Evolutionary conservation across 83 land plant species (phyloP), one percentile per base, ranked within the genome.

Genomic region (Picea engelmannii): DNA sequence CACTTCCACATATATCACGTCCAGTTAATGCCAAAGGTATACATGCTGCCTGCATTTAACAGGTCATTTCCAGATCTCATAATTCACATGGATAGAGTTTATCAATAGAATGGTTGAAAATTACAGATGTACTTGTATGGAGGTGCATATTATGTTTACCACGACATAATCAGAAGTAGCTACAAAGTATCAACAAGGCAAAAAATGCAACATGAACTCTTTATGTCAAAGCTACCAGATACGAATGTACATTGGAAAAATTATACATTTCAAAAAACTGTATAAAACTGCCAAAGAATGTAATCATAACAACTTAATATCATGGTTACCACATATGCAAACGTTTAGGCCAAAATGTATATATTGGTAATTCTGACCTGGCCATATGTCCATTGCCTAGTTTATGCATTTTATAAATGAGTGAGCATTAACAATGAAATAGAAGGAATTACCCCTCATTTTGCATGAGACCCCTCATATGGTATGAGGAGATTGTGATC

Each of bases 1-100:
- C 98, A 90, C 98, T 97, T n/a, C 96, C 99, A 86, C 99, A 97
- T 8, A 95, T 97, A 85, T 97, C 99, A 2, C 99, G 93, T 27
- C 99, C 98, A 24, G 92, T 85, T 78, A 97, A 82, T 27, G 99
- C 98, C 74, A 97, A 75, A 0, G 98, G 99, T 85, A 97, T 88
- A 80, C 96, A 95, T 18, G 98, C 99, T 55, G 98, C 96, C 98
- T 96, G 82, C 73, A 84, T 21, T 73, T 69, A 17, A 44, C 47
- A 73, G 24, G 24, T 73, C 5, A n/a, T 12, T 44, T 42, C 24
- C 4, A 73, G 13, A n/a, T 21, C 21, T 44, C 10, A 42, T 11
- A 40, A 71, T 40, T n/a, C 58, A 52, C 58, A 52, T 52, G 20
- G 23, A 40, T 16, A 71, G 44, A 71, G 52, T 7, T 52, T 49